phyloP scores from a whole-genome alignment of 177 flowering plant genomes.

The Vitis hybrid region DNA sequence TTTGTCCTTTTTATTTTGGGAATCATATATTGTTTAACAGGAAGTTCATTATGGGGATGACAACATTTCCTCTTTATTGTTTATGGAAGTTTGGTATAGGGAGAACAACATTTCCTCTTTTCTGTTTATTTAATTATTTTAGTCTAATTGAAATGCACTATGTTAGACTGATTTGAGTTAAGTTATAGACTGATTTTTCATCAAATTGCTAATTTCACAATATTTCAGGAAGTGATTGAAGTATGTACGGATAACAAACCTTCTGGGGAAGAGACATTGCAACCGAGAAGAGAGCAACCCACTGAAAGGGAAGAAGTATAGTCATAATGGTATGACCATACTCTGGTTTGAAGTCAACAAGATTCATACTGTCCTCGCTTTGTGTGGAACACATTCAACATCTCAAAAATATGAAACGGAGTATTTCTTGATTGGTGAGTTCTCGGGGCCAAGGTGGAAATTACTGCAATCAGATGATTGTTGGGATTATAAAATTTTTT shows the following conservation, averaged over 20 bases:
- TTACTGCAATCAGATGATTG: neutral
- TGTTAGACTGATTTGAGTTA: no score
- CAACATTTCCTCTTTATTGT: no score
- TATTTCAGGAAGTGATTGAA: constrained; percentile 32
- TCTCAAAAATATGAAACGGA: neutral
- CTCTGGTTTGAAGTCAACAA: neutral
- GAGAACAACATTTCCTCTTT: no score
- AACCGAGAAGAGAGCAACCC: constrained; percentile 15
- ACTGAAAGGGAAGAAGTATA: constrained; percentile 8
- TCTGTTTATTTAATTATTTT: no score
- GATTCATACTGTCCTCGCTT: neutral
- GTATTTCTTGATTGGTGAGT: neutral
- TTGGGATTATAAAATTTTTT: neutral
- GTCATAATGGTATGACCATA: neutral
- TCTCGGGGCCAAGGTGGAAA: neutral
- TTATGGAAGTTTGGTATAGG: no score
- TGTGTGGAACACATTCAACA: neutral
- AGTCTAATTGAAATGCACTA: no score
- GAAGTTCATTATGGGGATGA: no score
- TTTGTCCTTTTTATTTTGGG: no score
- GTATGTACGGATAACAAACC: constrained; percentile 3
- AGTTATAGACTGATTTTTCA: neutral
- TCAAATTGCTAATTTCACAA: neutral
- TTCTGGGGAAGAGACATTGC: constrained; percentile 20
- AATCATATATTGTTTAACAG: no score